Percentiles rank a stretch among this genome's conserved stretches.
phyloP scores from a whole-genome alignment of 2,329 filamentous ascomycete genomes.

The Penicillium thymicola region DNA sequence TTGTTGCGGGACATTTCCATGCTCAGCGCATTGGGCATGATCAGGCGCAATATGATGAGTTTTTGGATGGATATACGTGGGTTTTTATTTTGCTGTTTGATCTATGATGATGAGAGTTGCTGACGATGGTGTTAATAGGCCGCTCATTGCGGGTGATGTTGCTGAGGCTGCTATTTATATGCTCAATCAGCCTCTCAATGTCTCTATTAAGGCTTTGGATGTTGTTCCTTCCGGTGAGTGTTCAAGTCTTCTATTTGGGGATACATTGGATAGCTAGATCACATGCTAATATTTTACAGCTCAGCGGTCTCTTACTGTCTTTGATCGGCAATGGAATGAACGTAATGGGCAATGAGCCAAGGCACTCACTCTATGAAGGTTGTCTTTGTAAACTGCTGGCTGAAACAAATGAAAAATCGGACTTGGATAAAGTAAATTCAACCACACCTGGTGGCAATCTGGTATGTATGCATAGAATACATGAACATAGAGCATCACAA shows the following conservation, averaged over 20 bases:
- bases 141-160: constrained; percentile 44
- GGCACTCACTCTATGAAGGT: neutral
- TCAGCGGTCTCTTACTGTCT: constrained; percentile 32
- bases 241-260: neutral
- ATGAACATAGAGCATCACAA: constrained; percentile 10
- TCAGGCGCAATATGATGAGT: constrained; percentile 41
- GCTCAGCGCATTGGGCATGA: constrained; percentile 46
- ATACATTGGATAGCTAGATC: neutral
- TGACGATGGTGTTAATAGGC: constrained; percentile 16
- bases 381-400: neutral
- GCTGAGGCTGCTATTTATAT: constrained; percentile 45
- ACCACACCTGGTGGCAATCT: constrained; percentile 7
- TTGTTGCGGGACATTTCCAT: constrained; percentile 51
- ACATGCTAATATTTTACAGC: constrained; percentile 13
- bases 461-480: constrained; percentile 16
- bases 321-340: constrained; percentile 32
- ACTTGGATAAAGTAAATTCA: neutral
- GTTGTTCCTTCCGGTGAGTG: constrained; percentile 42
- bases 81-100: neutral
- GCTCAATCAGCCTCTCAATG: constrained; percentile 40
- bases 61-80: constrained; percentile 45
- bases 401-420: neutral
- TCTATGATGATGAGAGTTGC: neutral
- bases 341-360: neutral
- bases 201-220: constrained; percentile 48